Evolutionary conservation across 805 yeast species (phyloP), one percentile per base, ranked within the genome.

Genomic region (Torulaspora maleeae): DNA sequence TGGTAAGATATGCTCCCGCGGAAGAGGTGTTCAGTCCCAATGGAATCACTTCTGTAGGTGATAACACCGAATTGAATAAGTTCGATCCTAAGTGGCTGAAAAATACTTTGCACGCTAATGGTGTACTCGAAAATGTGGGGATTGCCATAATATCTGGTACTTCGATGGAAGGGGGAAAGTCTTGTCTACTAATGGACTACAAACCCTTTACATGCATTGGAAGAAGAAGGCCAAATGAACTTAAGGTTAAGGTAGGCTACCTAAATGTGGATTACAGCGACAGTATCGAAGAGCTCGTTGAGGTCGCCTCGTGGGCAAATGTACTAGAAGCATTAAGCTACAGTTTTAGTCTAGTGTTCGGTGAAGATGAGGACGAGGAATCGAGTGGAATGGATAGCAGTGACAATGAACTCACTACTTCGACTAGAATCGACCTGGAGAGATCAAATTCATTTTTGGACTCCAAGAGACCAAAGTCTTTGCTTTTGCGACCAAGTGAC

Each of bases 171-270:
- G 45, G 28, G 3, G 47, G 44, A 2, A 55, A 48, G 42, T 61
- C 67, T 1, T 47, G 57, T 35, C 45, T 64, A 15, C 45, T 61
- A 13, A 48, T 44, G 52, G 53, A 63, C 40, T 63, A 47, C 42
- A 43, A 42, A 10, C 27, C 43, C 1, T 59, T 63, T 29, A 49
- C 52, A 7, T 38, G 49, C 27, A 6, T 8, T 0, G 57, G 54
- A 5, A 53, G 59, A 45, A 50, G 52, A 25, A 54, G 51, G 30
- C 54, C 61, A 2, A 50, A 59, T 33, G 64, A 61, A 30, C 28
- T 64, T 2, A 66, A 64, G 38, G 44, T 65, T 5, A 64, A 60
- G 44, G 55, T 66, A 1, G 70, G 70, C 1, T 66, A 54, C 38
- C 45, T 60, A 29, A 62, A 66, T 44, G 51, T 51, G 10, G 69